phyloP scores from a whole-genome alignment of 768 basidiomycete species.

The Neoboletus brunneissimus region DNA sequence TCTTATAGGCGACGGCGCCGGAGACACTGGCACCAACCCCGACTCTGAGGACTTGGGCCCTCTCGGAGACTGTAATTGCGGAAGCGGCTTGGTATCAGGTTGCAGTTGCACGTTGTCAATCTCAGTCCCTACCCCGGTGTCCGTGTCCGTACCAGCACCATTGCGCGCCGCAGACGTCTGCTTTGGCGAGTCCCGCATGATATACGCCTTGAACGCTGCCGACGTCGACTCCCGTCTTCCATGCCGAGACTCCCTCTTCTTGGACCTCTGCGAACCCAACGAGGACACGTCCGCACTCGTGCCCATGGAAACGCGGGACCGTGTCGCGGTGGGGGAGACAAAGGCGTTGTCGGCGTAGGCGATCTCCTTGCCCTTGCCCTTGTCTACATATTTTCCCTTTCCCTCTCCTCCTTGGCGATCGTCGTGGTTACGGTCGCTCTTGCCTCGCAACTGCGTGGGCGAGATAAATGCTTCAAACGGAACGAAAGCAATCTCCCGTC shows the following conservation, averaged over 20 bases:
- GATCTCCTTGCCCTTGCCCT: conserved; percentile 2
- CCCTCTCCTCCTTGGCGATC: too few relatives aligned
- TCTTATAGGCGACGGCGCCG: neutral
- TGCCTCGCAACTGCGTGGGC: neutral
- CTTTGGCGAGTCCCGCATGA: conserved; percentile 11
- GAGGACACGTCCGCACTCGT: neutral
- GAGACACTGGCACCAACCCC: neutral
- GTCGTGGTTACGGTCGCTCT: neutral
- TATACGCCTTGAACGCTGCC: conserved; percentile 17
- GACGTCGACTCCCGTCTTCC: conserved; percentile 13
- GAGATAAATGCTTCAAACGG: conserved; percentile 27
- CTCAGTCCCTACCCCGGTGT: neutral
- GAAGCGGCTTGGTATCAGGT: neutral
- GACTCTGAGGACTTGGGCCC: neutral
- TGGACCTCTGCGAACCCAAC: neutral
- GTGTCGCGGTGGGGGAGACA: neutral
- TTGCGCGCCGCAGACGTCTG: neutral
- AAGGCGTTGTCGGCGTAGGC: neutral
- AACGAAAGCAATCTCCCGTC: neutral
- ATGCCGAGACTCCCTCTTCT: neutral
- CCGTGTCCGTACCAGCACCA: neutral
- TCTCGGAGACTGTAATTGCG: neutral
- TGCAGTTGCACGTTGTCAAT: neutral
- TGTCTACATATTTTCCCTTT: neutral
- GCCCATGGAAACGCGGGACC: neutral